These are phyloP conservation scores for Boletus coccyginus DNA, from an alignment of 768 basidiomycete species.

Conservation along the genomic window DNA sequence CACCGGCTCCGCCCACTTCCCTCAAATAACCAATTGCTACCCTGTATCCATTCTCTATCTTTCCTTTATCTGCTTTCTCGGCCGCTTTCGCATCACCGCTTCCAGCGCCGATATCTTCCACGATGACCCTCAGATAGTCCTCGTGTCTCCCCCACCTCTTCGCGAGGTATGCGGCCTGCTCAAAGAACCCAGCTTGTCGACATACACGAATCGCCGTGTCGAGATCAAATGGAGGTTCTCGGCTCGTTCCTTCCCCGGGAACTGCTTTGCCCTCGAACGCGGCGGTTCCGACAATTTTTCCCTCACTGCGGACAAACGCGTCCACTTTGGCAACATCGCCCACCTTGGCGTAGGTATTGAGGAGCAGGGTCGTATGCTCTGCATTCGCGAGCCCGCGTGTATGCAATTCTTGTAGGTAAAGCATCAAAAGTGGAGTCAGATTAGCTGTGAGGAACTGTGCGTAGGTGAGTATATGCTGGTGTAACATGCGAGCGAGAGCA, in stretches of 20 bases:
- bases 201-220: constrained; percentile 97
- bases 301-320: constrained; percentile 88
- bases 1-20: constrained; percentile 72
- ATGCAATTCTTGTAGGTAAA: constrained; percentile 95
- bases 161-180: constrained; percentile 92
- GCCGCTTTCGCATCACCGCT: constrained; percentile 1
- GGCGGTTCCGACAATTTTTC: constrained; percentile 38
- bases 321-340: constrained; percentile 88
- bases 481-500: neutral
- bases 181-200: constrained; percentile 93
- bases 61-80: constrained; percentile 36
- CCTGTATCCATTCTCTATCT: constrained; percentile 39
- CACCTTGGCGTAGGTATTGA: constrained; percentile 97
- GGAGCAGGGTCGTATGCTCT: constrained; percentile 93
- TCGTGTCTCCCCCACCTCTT: constrained; percentile 89
- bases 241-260: constrained; percentile 40
- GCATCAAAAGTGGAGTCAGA: constrained; percentile 90
- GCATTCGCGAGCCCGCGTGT: constrained; percentile 86
- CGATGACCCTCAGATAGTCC: constrained; percentile 90
- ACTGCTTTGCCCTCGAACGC: constrained; percentile 16
- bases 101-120: constrained; percentile 74
- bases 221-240: constrained; percentile 91
- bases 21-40: constrained; percentile 84
- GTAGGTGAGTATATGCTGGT: constrained; percentile 3
- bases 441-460: constrained; percentile 92